Conservation (phyloP, 2,329 filamentous ascomycete species). For the Tolypocladium guangdongense region DNA sequence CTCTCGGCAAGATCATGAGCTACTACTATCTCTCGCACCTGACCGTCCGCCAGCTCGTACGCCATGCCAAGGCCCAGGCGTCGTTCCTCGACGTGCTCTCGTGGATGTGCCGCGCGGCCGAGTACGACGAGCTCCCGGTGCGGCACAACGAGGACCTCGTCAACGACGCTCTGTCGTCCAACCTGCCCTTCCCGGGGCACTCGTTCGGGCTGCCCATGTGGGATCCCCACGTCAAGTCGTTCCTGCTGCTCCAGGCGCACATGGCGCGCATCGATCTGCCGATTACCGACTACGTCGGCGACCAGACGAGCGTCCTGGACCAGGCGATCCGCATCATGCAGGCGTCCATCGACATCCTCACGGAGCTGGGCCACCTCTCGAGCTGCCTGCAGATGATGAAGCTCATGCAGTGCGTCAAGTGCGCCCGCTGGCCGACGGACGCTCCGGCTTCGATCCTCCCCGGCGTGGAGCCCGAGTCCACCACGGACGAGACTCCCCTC, state of each 20-base stretch:
- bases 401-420: slow-evolving; percentile 86
- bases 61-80: slow-evolving; percentile 63
- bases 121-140: slow-evolving; percentile 96
- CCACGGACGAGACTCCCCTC: slow-evolving; percentile 31
- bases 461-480: slow-evolving; percentile 41
- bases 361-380: slow-evolving; percentile 74
- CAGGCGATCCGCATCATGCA: slow-evolving; percentile 96
- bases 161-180: slow-evolving; percentile 78
- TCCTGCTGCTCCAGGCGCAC: slow-evolving; percentile 86
- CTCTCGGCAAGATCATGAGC: slow-evolving; percentile 95
- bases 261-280: slow-evolving; percentile 89
- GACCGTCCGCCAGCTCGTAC: slow-evolving; percentile 77
- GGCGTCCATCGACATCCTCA: slow-evolving; percentile 85
- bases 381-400: slow-evolving; percentile 73
- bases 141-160: slow-evolving; percentile 97
- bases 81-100: slow-evolving; percentile 72
- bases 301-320: slow-evolving; percentile 81
- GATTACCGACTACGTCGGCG: slow-evolving; percentile 93
- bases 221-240: slow-evolving; percentile 97
- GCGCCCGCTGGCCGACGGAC: slow-evolving; percentile 81
- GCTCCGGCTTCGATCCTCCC: slow-evolving; percentile 71
- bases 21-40: slow-evolving; percentile 98
- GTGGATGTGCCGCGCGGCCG: slow-evolving; percentile 88
- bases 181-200: slow-evolving; percentile 54
- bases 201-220: slow-evolving; percentile 77